These are phyloP conservation scores for Filobasidium uniguttulatum DNA, from an alignment of 1,284 basidiomycete genomes.

Conservation along the genomic window DNA sequence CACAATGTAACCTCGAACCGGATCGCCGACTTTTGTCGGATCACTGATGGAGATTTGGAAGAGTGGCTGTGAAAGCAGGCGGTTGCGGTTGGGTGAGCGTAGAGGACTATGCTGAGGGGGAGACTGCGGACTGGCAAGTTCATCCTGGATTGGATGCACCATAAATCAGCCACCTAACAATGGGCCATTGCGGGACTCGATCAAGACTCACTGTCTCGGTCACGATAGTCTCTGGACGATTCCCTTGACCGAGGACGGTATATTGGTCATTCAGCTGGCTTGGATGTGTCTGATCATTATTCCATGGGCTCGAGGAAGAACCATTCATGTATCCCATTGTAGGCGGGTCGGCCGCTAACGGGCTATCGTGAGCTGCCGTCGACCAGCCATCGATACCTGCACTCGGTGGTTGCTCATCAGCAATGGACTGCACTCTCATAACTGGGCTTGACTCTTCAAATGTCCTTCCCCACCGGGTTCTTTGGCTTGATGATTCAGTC, in stretches of 20 bases:
- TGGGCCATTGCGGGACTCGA: conserved; percentile 7
- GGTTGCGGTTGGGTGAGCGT: neutral
- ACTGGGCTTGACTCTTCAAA: conserved; percentile 4
- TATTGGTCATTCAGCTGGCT: neutral
- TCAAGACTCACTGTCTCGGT: conserved; percentile 7
- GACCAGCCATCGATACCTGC: no score
- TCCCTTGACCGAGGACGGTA: neutral
- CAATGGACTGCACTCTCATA: neutral
- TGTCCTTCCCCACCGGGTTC: conserved; percentile 7
- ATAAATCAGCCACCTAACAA: neutral
- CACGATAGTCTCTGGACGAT: conserved; percentile 1
- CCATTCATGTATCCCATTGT: neutral
- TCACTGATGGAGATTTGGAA: conserved; percentile 75
- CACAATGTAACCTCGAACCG: conserved; percentile 79
- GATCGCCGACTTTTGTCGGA: conserved; percentile 84
- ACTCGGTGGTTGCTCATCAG: neutral
- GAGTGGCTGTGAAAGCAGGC: conserved; percentile 22
- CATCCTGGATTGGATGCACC: neutral
- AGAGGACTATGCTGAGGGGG: no score
- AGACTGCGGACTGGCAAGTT: neutral
- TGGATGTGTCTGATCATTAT: neutral
- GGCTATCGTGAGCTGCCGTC: neutral
- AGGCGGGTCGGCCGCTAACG: neutral
- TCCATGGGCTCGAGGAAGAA: neutral
- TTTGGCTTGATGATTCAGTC: no score